Evolutionary conservation across 2,329 filamentous ascomycete genomes (phyloP).

Genomic region (Fusarium austroafricanum): DNA sequence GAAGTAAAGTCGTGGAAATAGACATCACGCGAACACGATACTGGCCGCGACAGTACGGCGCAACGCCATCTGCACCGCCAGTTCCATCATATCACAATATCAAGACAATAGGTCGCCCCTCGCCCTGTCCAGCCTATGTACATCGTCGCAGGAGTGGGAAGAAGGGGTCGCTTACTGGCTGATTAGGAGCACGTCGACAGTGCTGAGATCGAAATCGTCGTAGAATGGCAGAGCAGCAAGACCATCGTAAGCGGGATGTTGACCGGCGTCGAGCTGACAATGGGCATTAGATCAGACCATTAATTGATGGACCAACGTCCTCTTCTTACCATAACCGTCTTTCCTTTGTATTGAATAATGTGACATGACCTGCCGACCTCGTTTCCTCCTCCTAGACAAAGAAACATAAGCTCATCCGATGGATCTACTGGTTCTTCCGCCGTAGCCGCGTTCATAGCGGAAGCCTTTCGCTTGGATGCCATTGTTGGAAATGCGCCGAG

Average conservation of each 20-base stretch:
- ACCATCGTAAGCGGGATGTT: constrained; percentile 96
- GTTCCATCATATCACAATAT: constrained; percentile 45
- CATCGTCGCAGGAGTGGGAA: constrained; percentile 36
- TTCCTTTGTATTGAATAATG: constrained; percentile 98
- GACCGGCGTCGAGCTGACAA: constrained; percentile 88
- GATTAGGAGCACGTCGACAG: constrained; percentile 95
- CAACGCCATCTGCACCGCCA: constrained; percentile 13
- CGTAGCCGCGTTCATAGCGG: constrained; percentile 73
- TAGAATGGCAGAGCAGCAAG: constrained; percentile 95
- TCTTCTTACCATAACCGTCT: constrained; percentile 90
- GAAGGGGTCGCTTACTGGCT: constrained; percentile 84
- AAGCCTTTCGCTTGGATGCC: constrained; percentile 93
- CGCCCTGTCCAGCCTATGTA: constrained; percentile 46
- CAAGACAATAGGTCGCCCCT: constrained; percentile 43
- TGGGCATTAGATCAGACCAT: constrained; percentile 42
- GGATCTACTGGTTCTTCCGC: constrained; percentile 92
- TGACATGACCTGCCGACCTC: constrained; percentile 98
- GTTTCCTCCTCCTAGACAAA: constrained; percentile 93
- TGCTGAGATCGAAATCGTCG: constrained; percentile 97
- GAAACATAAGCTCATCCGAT: constrained; percentile 92
- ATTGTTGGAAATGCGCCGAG: constrained; percentile 61
- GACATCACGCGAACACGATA: constrained; percentile 43
- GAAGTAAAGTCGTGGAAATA: constrained; percentile 43
- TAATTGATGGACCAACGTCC: constrained; percentile 5
- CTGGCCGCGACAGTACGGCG: constrained; percentile 15